Base-by-base conservation (phyloP, 305 asterid species). In the Plantago coronopus region DNA sequence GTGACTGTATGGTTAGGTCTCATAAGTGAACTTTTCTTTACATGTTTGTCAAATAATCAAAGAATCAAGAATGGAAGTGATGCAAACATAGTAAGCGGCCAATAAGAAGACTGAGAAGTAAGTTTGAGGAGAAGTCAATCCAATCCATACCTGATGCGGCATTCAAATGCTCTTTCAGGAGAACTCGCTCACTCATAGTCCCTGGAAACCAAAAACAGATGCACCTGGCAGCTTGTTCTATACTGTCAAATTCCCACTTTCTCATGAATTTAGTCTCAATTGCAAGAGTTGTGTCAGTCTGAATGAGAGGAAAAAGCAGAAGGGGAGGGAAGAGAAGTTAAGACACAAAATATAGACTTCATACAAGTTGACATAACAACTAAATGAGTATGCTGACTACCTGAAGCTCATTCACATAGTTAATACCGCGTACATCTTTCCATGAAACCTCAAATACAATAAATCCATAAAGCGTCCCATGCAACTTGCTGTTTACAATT, bases 261-360 rank as follows among this genome's bases (percentile, higher is more conserved):
- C 74, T 75, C 93, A 83, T 85, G 59, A 71, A 64, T 72, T 83
- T 88, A 47, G 90, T 79, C 79, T 88, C 96, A 27, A 83, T 68
- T 20, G 83, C 95, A 63, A 88, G 80, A 63, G 93, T 83, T 21
- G 96, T 88, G 74, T 85, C 96, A 44, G 88, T 85, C 95, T 88
- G 81, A 54, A 67, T 71, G 64, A 11, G 48, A 12, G 40, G 44
- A 48, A 74, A 7, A 72, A 48, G 59, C 16, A 51, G 20, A 58
- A 40, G 27, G 43, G 50, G 10, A 13, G 8, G 57, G 54, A 49
- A 38, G 29, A 57, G 29, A 57, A 31, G 25, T 56, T 47, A 42
- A 10, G 59, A 44, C 13, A 43, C 16, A 22, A 21, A n/a, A 11
- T 20, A 40, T 42, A 22, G 46, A 44, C 42, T 66, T 56, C 45